phyloP scores from a whole-genome alignment of 1,284 basidiomycete genomes.

The Psilocybe mexicana region DNA sequence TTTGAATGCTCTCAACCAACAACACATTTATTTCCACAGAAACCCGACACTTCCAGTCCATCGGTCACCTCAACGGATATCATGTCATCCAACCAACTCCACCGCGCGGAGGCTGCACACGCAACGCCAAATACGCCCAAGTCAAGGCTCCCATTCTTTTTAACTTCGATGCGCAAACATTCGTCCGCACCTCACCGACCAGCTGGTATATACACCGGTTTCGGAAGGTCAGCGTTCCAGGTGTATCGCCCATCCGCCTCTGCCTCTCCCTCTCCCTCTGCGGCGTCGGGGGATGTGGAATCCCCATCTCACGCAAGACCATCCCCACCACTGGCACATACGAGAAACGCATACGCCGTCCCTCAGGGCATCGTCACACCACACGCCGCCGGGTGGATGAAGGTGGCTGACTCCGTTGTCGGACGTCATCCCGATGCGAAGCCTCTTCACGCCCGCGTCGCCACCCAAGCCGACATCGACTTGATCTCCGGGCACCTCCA shows the following conservation, averaged over 20 bases:
- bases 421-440: constrained; percentile 25
- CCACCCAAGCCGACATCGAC: constrained; percentile 22
- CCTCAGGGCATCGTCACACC: constrained; percentile 13
- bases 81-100: not conserved
- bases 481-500: constrained; percentile 25
- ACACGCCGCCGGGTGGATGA: constrained; percentile 22
- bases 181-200: constrained; percentile 2
- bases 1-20: too few species aligned
- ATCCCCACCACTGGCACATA: not conserved
- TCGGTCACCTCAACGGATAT: not conserved
- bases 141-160: not conserved
- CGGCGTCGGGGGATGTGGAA: not conserved
- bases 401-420: constrained; percentile 25
- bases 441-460: constrained; percentile 21
- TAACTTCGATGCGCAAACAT: constrained; percentile 1
- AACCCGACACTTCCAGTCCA: not conserved
- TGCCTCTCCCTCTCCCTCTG: too few species aligned
- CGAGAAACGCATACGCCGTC: not conserved
- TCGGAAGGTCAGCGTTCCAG: not conserved
- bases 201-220: constrained; percentile 5
- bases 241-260: not conserved
- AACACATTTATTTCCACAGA: not conserved
- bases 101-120: not conserved
- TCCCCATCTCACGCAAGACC: not conserved
- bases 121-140: not conserved